Conservation (phyloP, 306 rosid species). For the Aeschynomene evenia region DNA sequence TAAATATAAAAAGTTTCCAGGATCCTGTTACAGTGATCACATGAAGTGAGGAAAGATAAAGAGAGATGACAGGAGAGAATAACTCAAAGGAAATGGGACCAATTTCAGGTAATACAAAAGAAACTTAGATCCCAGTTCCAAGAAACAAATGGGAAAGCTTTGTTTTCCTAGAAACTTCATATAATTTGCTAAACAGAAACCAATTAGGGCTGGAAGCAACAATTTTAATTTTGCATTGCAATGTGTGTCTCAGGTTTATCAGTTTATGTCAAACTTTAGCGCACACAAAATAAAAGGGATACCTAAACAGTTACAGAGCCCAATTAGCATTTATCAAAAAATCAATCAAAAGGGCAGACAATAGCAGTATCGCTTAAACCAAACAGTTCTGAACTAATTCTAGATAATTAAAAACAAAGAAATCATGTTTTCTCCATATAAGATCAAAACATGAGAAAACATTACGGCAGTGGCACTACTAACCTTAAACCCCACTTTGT, state of each 20-base stretch:
- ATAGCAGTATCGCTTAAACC: background rate
- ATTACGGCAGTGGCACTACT: conserved; percentile 32
- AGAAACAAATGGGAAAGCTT: background rate
- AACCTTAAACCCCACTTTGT: conserved; percentile 96
- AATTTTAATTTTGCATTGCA: background rate
- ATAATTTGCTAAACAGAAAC: conserved; percentile 2
- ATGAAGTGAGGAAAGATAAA: conserved; percentile 8
- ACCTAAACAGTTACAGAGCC: background rate
- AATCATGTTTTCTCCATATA: background rate
- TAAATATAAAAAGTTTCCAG: background rate
- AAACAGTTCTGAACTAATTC: conserved; percentile 9
- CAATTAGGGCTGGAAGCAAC: background rate
- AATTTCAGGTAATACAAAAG: conserved; percentile 5
- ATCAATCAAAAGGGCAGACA: background rate
- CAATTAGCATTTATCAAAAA: conserved; percentile 6
- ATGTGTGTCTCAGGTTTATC: conserved; percentile 9
- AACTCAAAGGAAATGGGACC: conserved; percentile 1
- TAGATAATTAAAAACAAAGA: background rate
- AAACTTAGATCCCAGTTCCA: background rate
- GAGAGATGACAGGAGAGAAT: background rate
- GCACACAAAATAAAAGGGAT: conserved; percentile 5
- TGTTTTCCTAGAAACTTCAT: background rate
- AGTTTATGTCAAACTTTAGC: background rate
- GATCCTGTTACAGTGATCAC: background rate
- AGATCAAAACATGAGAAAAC: background rate